Conservation (phyloP, 2,329 filamentous ascomycete species). For the Calycina marina region DNA sequence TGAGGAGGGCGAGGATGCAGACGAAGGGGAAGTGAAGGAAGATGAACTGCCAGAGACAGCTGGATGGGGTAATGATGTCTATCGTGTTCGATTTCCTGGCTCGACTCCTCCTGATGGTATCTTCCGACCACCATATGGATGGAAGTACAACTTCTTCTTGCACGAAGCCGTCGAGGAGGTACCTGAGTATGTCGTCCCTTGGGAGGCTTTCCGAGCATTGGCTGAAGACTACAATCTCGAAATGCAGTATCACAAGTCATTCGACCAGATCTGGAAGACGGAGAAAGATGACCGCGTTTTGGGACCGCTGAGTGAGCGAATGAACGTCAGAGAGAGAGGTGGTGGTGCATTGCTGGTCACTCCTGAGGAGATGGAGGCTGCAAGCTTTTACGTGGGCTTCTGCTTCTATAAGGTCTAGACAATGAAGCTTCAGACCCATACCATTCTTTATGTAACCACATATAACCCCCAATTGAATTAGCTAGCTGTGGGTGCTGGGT, state of each 20-base stretch:
- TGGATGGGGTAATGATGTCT: slow-evolving; percentile 89
- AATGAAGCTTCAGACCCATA: too few species aligned
- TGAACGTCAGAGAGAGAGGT: slow-evolving; percentile 70
- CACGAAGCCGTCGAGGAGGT: slow-evolving; percentile 93
- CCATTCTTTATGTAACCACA: too few species aligned
- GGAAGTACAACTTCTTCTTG: slow-evolving; percentile 96
- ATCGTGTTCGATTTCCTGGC: slow-evolving; percentile 76
- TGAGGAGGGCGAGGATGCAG: slow-evolving; percentile 17
- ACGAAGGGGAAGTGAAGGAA: slow-evolving; percentile 37
- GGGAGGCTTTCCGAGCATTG: slow-evolving; percentile 90
- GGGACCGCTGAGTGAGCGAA: slow-evolving; percentile 80
- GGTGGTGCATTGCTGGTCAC: slow-evolving; percentile 54
- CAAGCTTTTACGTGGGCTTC: slow-evolving; percentile 82
- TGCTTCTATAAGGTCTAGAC: slow-evolving; percentile 86
- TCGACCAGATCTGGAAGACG: slow-evolving; percentile 79
- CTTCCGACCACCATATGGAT: slow-evolving; percentile 89
- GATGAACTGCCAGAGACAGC: slow-evolving; percentile 49
- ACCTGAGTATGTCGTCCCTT: slow-evolving; percentile 94
- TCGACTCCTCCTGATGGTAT: slow-evolving; percentile 73
- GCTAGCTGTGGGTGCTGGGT: too few species aligned
- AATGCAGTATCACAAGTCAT: slow-evolving; percentile 82
- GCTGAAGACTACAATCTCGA: slow-evolving; percentile 96
- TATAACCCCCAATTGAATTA: too few species aligned
- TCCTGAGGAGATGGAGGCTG: slow-evolving; percentile 83
- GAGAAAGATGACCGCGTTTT: slow-evolving; percentile 76